phyloP scores from a whole-genome alignment of 2,329 filamentous ascomycete genomes.

The Epichloe baconii region DNA sequence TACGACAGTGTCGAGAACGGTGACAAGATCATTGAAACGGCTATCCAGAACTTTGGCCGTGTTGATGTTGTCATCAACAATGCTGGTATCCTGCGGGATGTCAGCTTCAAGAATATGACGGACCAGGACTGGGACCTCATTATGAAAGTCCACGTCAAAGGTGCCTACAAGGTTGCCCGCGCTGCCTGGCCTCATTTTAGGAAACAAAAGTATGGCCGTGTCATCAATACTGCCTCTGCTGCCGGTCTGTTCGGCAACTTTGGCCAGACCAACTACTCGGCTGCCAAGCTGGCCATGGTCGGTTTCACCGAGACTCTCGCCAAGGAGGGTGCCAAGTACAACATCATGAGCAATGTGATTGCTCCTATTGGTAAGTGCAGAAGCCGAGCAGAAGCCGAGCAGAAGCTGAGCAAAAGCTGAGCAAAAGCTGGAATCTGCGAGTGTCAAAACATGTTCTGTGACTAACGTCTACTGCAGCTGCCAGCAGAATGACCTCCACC shows the following conservation, averaged over 20 bases:
- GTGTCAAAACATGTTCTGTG: background rate
- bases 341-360: slow-evolving; percentile 91
- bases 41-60: slow-evolving; percentile 68
- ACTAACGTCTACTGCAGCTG: slow-evolving; percentile 38
- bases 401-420: too few species aligned
- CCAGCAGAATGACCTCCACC: slow-evolving; percentile 89
- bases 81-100: slow-evolving; percentile 84
- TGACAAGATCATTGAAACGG: slow-evolving; percentile 85
- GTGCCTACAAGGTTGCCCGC: slow-evolving; percentile 87
- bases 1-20: slow-evolving; percentile 92
- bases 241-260: slow-evolving; percentile 93
- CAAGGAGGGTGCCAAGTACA: slow-evolving; percentile 96
- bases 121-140: slow-evolving; percentile 95
- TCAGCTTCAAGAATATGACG: slow-evolving; percentile 98
- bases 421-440: too few species aligned
- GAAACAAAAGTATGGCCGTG: slow-evolving; percentile 94
- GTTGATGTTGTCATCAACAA: slow-evolving; percentile 97
- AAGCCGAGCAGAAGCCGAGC: too few species aligned
- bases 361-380: slow-evolving; percentile 56
- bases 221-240: slow-evolving; percentile 96
- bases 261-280: slow-evolving; percentile 92
- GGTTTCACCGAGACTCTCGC: slow-evolving; percentile 96
- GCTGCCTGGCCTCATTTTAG: slow-evolving; percentile 96
- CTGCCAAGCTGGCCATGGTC: slow-evolving; percentile 88
- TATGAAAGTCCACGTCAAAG: slow-evolving; percentile 82